Conservation (phyloP, 345 rosid genomes). For the Carallia pectinifolia region DNA sequence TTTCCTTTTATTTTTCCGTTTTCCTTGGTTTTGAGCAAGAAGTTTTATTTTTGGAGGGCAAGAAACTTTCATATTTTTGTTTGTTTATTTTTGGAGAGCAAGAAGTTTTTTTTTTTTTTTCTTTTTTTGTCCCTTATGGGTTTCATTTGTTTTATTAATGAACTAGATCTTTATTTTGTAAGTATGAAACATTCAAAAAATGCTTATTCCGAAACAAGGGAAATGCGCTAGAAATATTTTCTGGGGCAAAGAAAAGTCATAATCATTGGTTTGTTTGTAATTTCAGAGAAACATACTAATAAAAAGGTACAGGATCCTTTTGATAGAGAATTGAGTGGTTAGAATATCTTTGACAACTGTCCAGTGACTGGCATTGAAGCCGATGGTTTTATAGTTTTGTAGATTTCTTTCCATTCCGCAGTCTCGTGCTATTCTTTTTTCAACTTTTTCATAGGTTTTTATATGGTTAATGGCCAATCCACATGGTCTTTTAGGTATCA, state of each 20-base stretch:
- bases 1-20: neutral
- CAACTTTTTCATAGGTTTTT: neutral
- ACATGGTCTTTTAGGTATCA: conserved; percentile 60
- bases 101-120: neutral
- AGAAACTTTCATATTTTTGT: neutral
- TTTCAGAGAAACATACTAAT: neutral
- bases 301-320: too few species aligned
- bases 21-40: neutral
- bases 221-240: neutral
- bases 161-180: neutral
- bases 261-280: neutral
- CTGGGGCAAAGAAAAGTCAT: neutral
- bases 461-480: neutral
- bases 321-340: conserved; percentile 25
- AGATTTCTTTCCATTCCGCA: neutral
- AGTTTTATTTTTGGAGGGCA: neutral
- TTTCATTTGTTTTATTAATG: neutral
- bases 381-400: neutral
- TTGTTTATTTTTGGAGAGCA: neutral
- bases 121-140: neutral
- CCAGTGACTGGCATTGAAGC: neutral
- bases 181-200: neutral
- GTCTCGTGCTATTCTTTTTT: neutral
- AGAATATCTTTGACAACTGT: too few species aligned
- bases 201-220: neutral